phyloP scores from a whole-genome alignment of 345 rosid species.

The Erucastrum elatum region DNA sequence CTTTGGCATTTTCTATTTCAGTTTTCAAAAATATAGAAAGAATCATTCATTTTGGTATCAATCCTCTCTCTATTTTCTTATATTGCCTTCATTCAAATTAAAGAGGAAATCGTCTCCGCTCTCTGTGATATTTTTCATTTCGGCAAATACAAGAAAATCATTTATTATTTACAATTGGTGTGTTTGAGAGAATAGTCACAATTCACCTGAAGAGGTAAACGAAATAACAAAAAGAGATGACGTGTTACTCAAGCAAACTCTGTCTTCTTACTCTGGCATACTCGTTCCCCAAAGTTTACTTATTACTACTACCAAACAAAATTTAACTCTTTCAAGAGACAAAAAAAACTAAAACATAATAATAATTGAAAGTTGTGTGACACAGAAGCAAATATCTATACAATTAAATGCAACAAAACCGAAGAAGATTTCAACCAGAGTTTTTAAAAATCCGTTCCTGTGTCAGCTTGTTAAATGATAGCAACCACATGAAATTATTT shows the following conservation, averaged over 20 bases:
- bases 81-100: not conserved
- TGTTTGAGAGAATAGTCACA: conserved; percentile 1
- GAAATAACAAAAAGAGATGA: conserved; percentile 13
- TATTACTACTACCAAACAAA: conserved; percentile 37
- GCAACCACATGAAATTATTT: not conserved
- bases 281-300: conserved; percentile 23
- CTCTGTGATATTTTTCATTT: not conserved
- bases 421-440: conserved; percentile 2
- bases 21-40: not conserved
- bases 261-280: conserved; percentile 30
- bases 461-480: not conserved
- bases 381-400: conserved; percentile 20
- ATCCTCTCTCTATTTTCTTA: not conserved
- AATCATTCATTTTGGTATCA: conserved; percentile 22
- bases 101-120: not conserved
- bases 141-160: not conserved
- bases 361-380: conserved; percentile 28
- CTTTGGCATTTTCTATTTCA: conserved; percentile 33
- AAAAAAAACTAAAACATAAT: not conserved
- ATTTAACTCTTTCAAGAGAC: conserved; percentile 13
- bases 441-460: not conserved
- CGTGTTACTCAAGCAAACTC: conserved; percentile 36
- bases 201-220: conserved; percentile 25
- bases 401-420: conserved; percentile 13
- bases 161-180: conserved; percentile 2